A percentile compares a stretch with the other conserved stretches of the same genome.
Evolutionary conservation across 768 basidiomycete species (phyloP).

Genomic region (Trametes meyenii): DNA sequence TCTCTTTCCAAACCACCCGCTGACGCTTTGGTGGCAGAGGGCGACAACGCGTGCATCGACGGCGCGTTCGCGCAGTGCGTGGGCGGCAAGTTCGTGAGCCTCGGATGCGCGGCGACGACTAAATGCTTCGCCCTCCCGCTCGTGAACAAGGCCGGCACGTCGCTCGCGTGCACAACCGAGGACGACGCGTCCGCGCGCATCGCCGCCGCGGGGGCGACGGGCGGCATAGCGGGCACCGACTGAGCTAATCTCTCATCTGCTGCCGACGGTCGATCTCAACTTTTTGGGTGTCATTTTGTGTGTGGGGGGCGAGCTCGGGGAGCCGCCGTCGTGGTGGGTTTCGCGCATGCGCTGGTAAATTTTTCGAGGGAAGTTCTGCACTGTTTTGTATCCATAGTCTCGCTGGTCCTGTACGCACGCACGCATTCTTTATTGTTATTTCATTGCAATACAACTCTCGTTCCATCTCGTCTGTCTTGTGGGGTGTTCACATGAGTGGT

Average conservation of each 20-base stretch:
- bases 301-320: too few species aligned
- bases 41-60: constrained; percentile 41
- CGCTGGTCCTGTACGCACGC: not conserved
- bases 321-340: too few species aligned
- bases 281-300: too few species aligned
- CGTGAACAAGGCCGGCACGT: constrained; percentile 44
- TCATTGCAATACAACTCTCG: too few species aligned
- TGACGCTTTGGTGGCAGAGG: constrained; percentile 27
- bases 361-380: not conserved
- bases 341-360: too few species aligned
- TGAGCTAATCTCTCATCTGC: not conserved
- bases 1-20: not conserved
- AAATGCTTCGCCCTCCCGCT: constrained; percentile 48
- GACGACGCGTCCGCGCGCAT: constrained; percentile 41
- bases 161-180: constrained; percentile 41
- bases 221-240: constrained; percentile 33
- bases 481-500: too few species aligned
- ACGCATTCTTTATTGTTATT: too few species aligned
- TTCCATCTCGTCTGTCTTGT: too few species aligned
- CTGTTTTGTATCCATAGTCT: not conserved
- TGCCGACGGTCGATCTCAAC: too few species aligned
- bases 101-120: constrained; percentile 35
- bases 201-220: constrained; percentile 37
- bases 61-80: constrained; percentile 47
- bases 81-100: constrained; percentile 37